Evolutionary conservation across 1,284 basidiomycete genomes (phyloP), one percentile per base, ranked within the genome.

Genomic region (Meira nashicola): DNA sequence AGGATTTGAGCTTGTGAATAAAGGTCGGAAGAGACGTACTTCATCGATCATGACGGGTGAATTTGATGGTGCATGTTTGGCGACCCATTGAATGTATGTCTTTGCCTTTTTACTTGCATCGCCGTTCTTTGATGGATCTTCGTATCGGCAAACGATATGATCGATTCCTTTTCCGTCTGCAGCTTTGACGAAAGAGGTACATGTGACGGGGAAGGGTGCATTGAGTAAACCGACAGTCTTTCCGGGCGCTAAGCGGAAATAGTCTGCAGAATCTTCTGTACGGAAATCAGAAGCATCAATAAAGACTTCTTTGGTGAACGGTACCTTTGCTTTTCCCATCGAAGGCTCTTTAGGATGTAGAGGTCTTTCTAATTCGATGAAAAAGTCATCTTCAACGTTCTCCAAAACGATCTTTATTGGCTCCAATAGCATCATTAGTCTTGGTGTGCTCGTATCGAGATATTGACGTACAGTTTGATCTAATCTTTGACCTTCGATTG

Each of bases 81-180:
- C 92, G 15, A 98, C 90, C 95, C 95, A 99, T 78, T 98, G 95
- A 75, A 99, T 92, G 81, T 88, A 98, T 14, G 92, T 88, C 79
- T 96, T 95, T 37, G 92, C 89, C 78, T 96, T 97, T 54, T 66
- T 57, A 79, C 86, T 87, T 43, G 48, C 58, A 33, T 82, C 79
- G 38, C 73, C 76, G 17, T 67, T 65, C n/a, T 41, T 19, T n/a
- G 39, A n/a, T 23, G 50, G 50, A 43, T 60, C 58, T 49, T 96
- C 92, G 33, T 92, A 81, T 40, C 83, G 84, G 77, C 88, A 90
- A 55, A 88, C 79, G 80, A 94, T 91, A 3, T 82, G 83, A 9
- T 94, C 87, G 54, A 85, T 81, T 28, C 73, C 73, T n/a, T 56
- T 54, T 3, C 86, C 81, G 79, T 95, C 87, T 2, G 83, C 87